Evolutionary conservation across 1,284 basidiomycete genomes (phyloP).

Genomic region (Phellopilus nigrolimitatus): DNA sequence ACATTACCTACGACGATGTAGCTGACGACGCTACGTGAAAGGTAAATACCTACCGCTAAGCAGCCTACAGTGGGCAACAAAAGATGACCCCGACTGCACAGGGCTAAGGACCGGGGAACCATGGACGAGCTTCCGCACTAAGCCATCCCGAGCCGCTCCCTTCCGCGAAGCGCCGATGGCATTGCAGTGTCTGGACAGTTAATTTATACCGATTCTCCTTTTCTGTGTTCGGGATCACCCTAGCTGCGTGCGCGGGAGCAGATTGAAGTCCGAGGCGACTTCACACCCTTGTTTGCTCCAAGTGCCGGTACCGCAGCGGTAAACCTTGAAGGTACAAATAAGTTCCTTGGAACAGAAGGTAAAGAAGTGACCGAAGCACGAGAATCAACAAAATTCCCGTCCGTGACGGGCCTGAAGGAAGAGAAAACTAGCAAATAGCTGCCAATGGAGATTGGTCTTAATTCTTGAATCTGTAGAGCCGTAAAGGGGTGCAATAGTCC

Average conservation of each 20-base stretch:
- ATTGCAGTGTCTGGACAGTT: constrained; percentile 6
- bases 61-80: constrained; percentile 24
- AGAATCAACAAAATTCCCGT: not conserved
- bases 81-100: constrained; percentile 15
- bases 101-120: constrained; percentile 1
- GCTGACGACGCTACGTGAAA: constrained; percentile 23
- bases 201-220: not conserved
- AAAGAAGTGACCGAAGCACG: not conserved
- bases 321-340: not conserved
- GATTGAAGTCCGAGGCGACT: constrained; percentile 3
- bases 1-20: constrained; percentile 26
- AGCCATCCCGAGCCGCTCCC: constrained; percentile 1
- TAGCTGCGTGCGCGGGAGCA: constrained; percentile 1
- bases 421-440: constrained; percentile 6
- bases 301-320: not conserved
- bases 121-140: constrained; percentile 10
- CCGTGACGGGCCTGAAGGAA: not conserved
- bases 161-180: constrained; percentile 10
- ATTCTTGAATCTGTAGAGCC: constrained; percentile 5
- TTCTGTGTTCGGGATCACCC: constrained; percentile 4
- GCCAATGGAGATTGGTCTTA: constrained; percentile 24
- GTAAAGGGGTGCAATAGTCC: not conserved
- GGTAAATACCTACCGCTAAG: constrained; percentile 23
- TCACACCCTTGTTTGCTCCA: not conserved
- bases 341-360: not conserved